Conservation (phyloP, 1,284 basidiomycete species). For the Meripilus lineatus region DNA sequence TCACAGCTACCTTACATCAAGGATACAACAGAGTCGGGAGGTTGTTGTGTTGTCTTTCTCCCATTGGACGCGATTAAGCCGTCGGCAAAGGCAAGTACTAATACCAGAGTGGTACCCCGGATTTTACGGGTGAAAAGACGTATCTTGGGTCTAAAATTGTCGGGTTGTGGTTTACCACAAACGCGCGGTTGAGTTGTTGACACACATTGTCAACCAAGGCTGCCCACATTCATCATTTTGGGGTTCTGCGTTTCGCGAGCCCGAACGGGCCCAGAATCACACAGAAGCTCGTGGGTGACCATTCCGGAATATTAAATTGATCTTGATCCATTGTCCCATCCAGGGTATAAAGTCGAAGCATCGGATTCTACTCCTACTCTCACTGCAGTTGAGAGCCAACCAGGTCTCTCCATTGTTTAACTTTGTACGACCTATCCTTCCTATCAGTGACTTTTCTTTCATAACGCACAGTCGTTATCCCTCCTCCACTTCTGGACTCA, state of each 20-base stretch:
- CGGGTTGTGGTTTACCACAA: not conserved
- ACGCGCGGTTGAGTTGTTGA: conserved; percentile 1
- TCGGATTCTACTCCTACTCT: not conserved
- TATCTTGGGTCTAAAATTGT: conserved; percentile 3
- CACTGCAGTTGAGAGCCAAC: conserved; percentile 5
- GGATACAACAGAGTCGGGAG: conserved; percentile 1
- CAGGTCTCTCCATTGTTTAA: too few species aligned
- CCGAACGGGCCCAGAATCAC: conserved; percentile 1
- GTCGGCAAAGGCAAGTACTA: not conserved
- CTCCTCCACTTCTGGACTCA: not conserved
- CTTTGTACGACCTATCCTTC: too few species aligned
- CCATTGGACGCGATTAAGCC: conserved; percentile 6
- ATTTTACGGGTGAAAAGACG: conserved; percentile 5
- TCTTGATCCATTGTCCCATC: not conserved
- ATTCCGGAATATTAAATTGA: conserved; percentile 2
- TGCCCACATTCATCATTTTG: conserved; percentile 2
- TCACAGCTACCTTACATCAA: conserved; percentile 8
- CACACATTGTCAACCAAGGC: not conserved
- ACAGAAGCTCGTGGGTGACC: not conserved
- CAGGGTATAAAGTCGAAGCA: conserved; percentile 1
- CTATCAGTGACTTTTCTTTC: not conserved
- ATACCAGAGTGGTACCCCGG: conserved; percentile 1
- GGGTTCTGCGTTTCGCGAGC: not conserved
- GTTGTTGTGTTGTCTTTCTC: conserved; percentile 3
- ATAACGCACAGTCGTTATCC: not conserved